These are phyloP conservation scores for Boletus patriciae DNA, from an alignment of 768 basidiomycete genomes.

Conservation along the genomic window DNA sequence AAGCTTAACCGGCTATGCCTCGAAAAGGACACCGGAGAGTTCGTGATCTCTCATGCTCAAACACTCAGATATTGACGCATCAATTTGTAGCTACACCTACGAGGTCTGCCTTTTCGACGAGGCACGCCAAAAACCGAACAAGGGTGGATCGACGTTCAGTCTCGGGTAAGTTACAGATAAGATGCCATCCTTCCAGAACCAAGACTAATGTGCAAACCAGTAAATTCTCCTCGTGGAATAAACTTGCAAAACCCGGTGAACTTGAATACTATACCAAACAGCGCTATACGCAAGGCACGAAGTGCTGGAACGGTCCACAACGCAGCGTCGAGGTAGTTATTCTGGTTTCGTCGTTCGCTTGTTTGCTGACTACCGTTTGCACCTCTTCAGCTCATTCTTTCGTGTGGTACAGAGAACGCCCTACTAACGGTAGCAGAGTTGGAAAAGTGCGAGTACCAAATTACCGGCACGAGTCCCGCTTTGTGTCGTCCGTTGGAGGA, in stretches of 20 bases:
- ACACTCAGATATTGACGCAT: constrained; percentile 6
- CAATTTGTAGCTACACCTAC: constrained; percentile 75
- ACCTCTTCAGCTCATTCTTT: constrained; percentile 61
- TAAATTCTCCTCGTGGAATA: constrained; percentile 79
- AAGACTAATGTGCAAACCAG: constrained; percentile 38
- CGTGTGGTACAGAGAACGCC: constrained; percentile 84
- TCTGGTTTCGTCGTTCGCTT: background rate
- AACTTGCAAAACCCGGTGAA: constrained; percentile 53
- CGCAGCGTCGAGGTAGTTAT: constrained; percentile 72
- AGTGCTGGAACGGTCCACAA: constrained; percentile 97
- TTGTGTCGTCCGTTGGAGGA: constrained; percentile 58
- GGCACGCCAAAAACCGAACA: constrained; percentile 84
- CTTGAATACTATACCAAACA: constrained; percentile 80
- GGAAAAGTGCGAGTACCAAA: constrained; percentile 95
- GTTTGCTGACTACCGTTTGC: constrained; percentile 2
- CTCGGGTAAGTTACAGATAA: constrained; percentile 69
- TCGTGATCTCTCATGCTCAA: constrained; percentile 37
- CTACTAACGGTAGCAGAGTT: constrained; percentile 79
- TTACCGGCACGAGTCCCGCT: constrained; percentile 83
- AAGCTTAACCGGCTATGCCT: constrained; percentile 85
- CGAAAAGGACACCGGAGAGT: constrained; percentile 87
- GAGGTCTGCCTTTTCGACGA: constrained; percentile 90
- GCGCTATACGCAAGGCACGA: constrained; percentile 77
- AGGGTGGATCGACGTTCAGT: constrained; percentile 70
- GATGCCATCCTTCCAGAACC: background rate